phyloP scores from a whole-genome alignment of 1,284 basidiomycete genomes.

The Cronartium quercuum region DNA sequence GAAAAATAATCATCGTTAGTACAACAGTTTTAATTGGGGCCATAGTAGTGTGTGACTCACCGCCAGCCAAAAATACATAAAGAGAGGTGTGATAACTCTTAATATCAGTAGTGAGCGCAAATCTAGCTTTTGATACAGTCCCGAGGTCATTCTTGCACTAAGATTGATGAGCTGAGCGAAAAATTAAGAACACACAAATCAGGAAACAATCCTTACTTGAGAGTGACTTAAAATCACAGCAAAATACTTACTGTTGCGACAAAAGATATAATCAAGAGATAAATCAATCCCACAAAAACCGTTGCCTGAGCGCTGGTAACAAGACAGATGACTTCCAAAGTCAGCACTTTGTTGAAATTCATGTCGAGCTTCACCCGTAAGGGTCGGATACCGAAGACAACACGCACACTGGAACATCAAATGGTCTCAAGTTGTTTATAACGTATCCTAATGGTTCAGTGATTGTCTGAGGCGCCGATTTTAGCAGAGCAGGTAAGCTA shows the following conservation, averaged over 20 bases:
- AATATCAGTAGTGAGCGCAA: conserved; percentile 14
- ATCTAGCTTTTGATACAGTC: conserved; percentile 14
- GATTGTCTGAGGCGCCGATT: conserved; percentile 21
- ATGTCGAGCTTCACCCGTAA: not conserved
- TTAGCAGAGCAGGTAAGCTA: not conserved
- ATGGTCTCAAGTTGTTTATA: conserved; percentile 19
- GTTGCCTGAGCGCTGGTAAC: conserved; percentile 8
- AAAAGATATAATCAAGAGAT: conserved; percentile 20
- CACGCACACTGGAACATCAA: conserved; percentile 34
- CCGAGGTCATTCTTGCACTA: not conserved
- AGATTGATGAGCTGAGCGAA: not conserved
- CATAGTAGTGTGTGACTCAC: not conserved
- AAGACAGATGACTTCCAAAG: not conserved
- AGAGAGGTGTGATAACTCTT: conserved; percentile 10
- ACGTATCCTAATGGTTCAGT: conserved; percentile 18
- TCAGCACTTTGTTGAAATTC: not conserved
- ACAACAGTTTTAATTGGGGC: not conserved
- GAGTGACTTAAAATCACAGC: not conserved
- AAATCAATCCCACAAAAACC: conserved; percentile 25
- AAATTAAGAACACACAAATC: not conserved
- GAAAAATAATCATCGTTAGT: not conserved
- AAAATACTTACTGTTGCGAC: conserved; percentile 7
- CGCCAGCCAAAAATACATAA: conserved; percentile 27
- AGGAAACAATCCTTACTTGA: no score
- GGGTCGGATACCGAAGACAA: not conserved